Evolutionary conservation across 495 filamentous ascomycete species (phyloP), one percentile per base, ranked within the genome.

Genomic region (Podospora appendiculata): DNA sequence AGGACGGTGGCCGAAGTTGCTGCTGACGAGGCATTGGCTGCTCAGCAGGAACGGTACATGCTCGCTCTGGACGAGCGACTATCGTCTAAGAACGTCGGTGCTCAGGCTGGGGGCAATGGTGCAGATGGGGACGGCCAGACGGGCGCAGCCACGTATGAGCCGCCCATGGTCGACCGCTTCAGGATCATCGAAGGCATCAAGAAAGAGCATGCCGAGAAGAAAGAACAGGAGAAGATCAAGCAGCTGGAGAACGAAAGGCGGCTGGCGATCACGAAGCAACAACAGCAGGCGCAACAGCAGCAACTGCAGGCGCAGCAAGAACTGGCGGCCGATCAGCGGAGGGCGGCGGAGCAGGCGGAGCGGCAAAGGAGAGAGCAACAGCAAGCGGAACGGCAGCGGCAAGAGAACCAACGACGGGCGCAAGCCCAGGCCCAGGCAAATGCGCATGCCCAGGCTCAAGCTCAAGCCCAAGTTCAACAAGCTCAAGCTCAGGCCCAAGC

Each of bases 1-100:
- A 80, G 92, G 52, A 99, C 93, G 0, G 84, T 90, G 10, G 93
- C 94, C 6, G 91, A 99, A 60, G 78, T 96, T 66, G 92, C 87
- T 33, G 91, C 90, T 3, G 93, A 97, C 63, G 90, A 97, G 64
- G 91, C 93, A 0, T 72, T 88, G 52, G 89, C 89, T 6, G 90
- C 89, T 10, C 85, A 93, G 43, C 84, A 89, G 63, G 89, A 96
- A 64, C 76, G 88, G 32, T 91, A 90, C 57, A 90, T 97, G 86
- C 88, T 97, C 36, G 85, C 88, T 45, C 84, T 92, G 73, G 93
- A 99, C 51, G 94, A 97, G 59, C 79, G 89, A 12, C 75, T 89
- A 43, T 79, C 82, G 18, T 73, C 84, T 10, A 77, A 77, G 14
- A 70, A 73, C 40, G 77, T 79, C 0, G 72, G 78, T 44, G 77